A percentile compares a stretch with the other conserved stretches of the same genome.
Evolutionary conservation across 345 rosid species (phyloP).

Genomic region (Moringa oleifera): DNA sequence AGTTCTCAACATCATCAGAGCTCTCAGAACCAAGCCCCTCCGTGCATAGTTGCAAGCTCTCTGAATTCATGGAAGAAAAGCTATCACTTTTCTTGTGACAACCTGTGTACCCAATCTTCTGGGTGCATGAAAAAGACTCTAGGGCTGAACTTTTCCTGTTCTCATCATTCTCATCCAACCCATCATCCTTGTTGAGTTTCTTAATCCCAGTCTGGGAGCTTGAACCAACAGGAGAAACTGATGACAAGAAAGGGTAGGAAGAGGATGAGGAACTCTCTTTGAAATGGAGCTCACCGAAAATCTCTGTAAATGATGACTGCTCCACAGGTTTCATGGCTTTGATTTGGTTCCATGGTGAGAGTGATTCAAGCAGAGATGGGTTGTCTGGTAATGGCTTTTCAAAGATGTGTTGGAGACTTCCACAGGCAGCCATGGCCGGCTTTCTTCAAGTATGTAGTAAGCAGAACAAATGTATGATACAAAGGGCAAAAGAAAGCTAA

Average conservation of each 20-base stretch:
- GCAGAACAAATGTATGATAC: too few relatives aligned
- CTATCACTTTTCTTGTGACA: slow-evolving; percentile 33
- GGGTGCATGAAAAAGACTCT: slow-evolving; percentile 7
- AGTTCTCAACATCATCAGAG: slow-evolving; percentile 56
- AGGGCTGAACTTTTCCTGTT: slow-evolving; percentile 13
- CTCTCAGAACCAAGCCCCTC: slow-evolving; percentile 93
- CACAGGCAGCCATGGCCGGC: slow-evolving; percentile 85
- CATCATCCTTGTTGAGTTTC: slow-evolving; percentile 4
- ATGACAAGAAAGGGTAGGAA: slow-evolving; percentile 18
- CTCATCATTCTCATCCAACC: slow-evolving; percentile 4
- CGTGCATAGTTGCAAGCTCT: slow-evolving; percentile 73
- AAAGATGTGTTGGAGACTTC: slow-evolving; percentile 64
- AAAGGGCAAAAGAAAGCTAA: too few relatives aligned
- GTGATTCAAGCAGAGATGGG: slow-evolving; percentile 44
- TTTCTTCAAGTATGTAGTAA: too few relatives aligned
- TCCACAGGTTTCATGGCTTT: slow-evolving; percentile 25
- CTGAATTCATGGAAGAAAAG: slow-evolving; percentile 33
- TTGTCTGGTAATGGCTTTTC: slow-evolving; percentile 51
- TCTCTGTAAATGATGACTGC: slow-evolving; percentile 54
- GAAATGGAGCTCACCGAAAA: slow-evolving; percentile 75
- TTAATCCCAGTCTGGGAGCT: too few relatives aligned
- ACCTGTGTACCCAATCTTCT: slow-evolving; percentile 9
- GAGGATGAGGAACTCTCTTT: slow-evolving; percentile 26
- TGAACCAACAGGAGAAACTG: slow-evolving; percentile 14
- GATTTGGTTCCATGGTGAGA: slow-evolving; percentile 63